Evolutionary conservation across 805 yeast species (phyloP), one percentile per base, ranked within the genome.

Genomic region (Nakazawaea wickerhamii): DNA sequence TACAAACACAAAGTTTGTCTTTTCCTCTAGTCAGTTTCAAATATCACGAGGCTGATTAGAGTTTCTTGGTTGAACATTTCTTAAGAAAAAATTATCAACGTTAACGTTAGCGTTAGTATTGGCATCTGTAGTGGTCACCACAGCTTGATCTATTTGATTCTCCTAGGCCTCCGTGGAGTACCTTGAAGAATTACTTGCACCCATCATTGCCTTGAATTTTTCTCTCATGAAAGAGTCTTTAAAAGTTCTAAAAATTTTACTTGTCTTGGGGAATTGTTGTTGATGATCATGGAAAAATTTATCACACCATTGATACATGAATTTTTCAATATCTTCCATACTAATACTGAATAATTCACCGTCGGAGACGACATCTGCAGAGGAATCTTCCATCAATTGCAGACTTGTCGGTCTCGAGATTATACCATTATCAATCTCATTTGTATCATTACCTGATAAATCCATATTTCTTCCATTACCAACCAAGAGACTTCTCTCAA

Each of bases 181-280:
- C 14, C 19, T 27, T 11, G 19, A 7, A 9, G 23, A 20, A 17
- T 19, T 22, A 9, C 32, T 19, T 4, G 25, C 23, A 27, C 26
- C 38, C 46, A 43, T 43, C 43, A 43, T 37, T 14, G 38, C 38
- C 30, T 35, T 34, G 9, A 57, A 47, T 36, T 59, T 60, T 38
- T 61, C 66, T 31, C 59, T 58, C 57, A 61, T 55, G 43, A 61
- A 61, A 35, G 53, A 53, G 17, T 50, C 45, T 40, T 59, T 60
- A 46, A 61, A 58, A 17, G 45, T 41, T 23, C 61, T 57, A 37
- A 61, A 60, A 2, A 59, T 26, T 25, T 50, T 54, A 23, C 48
- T 54, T 1, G 64, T 55, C 46, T 57, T 50, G n/a, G 47, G 43
- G 38, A 61, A 61, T 5, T 49, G 51, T 19, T 31, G 42, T 27